Evolutionary conservation across 441 rosid genomes (phyloP).

Genomic region (Rhodomyrtus psidioides): DNA sequence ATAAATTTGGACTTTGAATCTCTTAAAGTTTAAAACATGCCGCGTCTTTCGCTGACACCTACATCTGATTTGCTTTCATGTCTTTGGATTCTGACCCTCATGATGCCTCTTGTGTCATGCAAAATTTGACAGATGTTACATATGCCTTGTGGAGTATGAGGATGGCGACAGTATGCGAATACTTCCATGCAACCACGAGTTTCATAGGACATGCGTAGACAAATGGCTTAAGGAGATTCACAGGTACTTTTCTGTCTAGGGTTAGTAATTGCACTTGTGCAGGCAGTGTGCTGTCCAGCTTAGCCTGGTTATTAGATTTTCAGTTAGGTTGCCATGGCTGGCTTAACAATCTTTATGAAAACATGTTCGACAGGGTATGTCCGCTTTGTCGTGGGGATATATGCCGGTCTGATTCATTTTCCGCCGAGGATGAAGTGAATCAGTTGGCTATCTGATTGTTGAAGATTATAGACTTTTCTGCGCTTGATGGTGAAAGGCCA

Average conservation of each 20-base stretch:
- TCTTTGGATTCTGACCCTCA: neutral
- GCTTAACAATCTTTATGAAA: neutral
- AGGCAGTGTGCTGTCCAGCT: neutral
- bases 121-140: constrained; percentile 57
- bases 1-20: neutral
- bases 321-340: neutral
- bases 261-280: neutral
- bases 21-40: neutral
- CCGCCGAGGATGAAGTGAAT: constrained; percentile 17
- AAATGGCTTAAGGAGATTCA: constrained; percentile 99
- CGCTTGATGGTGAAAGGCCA: neutral
- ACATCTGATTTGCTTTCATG: neutral
- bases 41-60: neutral
- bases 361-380: constrained; percentile 56
- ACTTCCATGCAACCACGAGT: constrained; percentile 89
- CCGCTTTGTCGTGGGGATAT: constrained; percentile 95
- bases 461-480: neutral
- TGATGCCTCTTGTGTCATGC: neutral
- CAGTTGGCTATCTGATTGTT: neutral
- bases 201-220: constrained; percentile 77
- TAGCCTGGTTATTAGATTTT: neutral
- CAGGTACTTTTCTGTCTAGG: constrained; percentile 38
- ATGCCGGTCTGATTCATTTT: constrained; percentile 45
- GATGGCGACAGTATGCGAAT: constrained; percentile 83
- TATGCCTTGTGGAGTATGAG: constrained; percentile 95